Base-by-base conservation (phyloP, 208 protist species). In the Angomonas desouzai region DNA sequence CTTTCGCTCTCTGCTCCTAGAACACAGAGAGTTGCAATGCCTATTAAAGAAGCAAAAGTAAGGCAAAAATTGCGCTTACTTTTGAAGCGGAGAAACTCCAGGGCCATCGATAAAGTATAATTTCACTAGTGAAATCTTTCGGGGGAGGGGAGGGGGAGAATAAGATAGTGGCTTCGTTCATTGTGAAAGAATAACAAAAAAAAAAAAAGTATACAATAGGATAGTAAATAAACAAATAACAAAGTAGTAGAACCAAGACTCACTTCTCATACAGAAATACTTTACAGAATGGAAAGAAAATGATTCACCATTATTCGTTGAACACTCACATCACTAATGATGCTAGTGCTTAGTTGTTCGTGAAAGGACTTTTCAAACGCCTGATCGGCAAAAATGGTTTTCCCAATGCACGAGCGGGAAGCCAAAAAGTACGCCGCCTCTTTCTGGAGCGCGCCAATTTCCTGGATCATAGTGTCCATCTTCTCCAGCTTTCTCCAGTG, bases 401-500 rank as follows among this genome's bases (percentile, higher is more conserved):
- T 62, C 64, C 70, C 49, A 27, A 77, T 62, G 1, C 60, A 76
- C 0, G 72, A 70, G 11, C 55, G 62, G 4, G 68, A 69, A 1
- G 66, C 63, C 29, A 74, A 57, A 65, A 72, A 79, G 58, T 68
- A 77, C 34, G 71, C 62, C 3, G 75, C 76, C 22, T 57, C 70
- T 28, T 47, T 47, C 56, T 89, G 75, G 48, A 72, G 72, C 2
- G 34, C 57, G 25, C 43, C 43, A 22, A 85, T 48, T 40, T 67
- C 60, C 58, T 73, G 48, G 16, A 76, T 34, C 33, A 84, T 72
- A 29, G 74, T 63, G 30, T 85, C 78, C 27, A 83, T 30, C 10
- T 81, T 70, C 51, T 63, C 66, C 38, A 85, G 71, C 56, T 85
- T 85, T 7, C 76, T 62, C 79, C 83, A 89, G 58, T 89, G 70